Percentiles rank a stretch among this genome's conserved stretches.
These are phyloP conservation scores for Mortierella hygrophila DNA, from an alignment of 192 early-diverging fungal genomes.

Conservation along the genomic window DNA sequence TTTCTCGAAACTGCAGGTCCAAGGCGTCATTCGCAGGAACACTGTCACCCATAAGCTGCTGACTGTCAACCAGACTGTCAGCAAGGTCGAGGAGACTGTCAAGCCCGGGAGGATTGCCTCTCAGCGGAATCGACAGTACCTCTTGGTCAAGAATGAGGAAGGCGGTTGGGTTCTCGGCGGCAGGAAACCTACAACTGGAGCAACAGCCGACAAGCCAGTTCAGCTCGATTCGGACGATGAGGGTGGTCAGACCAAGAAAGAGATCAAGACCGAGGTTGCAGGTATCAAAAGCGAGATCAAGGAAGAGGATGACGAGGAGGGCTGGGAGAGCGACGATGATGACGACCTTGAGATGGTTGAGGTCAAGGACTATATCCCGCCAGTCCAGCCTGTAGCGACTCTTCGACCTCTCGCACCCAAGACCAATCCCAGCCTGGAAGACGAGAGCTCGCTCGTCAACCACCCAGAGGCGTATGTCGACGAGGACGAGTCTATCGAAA, in stretches of 20 bases:
- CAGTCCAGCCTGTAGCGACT: neutral
- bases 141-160: constrained; percentile 89
- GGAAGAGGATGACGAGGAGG: constrained; percentile 31
- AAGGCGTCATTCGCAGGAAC: constrained; percentile 86
- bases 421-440: neutral
- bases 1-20: constrained; percentile 93
- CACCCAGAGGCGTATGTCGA: constrained; percentile 59
- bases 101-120: constrained; percentile 78
- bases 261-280: constrained; percentile 12
- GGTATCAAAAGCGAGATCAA: neutral
- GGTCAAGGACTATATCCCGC: constrained; percentile 41
- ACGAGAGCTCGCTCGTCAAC: constrained; percentile 34
- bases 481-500: constrained; percentile 63
- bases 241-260: constrained; percentile 40
- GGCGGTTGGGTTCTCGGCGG: constrained; percentile 77
- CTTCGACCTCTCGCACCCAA: constrained; percentile 1
- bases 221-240: constrained; percentile 56
- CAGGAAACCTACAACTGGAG: constrained; percentile 16
- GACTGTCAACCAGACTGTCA: constrained; percentile 61
- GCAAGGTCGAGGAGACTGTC: constrained; percentile 28
- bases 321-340: constrained; percentile 54
- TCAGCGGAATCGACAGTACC: constrained; percentile 85
- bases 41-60: constrained; percentile 82
- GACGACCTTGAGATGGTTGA: constrained; percentile 70
- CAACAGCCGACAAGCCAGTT: constrained; percentile 41